Evolutionary conservation across 176 grass and related monocot genomes (phyloP), one percentile per base, ranked within the genome.

Genomic region (Eleusine indica): DNA sequence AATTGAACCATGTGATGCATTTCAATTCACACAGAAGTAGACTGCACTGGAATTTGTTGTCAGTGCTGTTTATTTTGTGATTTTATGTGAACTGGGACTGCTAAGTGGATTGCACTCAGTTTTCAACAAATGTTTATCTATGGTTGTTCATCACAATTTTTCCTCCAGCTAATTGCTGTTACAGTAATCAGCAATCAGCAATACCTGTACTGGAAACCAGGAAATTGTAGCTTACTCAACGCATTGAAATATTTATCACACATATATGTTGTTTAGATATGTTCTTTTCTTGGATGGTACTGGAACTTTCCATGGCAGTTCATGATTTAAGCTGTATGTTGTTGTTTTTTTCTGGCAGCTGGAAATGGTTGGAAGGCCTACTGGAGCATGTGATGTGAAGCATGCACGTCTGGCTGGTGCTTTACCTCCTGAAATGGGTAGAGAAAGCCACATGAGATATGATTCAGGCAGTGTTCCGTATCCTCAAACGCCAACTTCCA

Each of bases 341-440:
- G 52, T 63, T 25, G 35, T 4, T 53, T 15, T 8, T 73, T 82
- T 75, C 64, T 89, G 66, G 60, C 84, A 94, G 94, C 81, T 96
- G 61, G 96, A 96, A 92, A 92, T 92, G 88, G 90, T 89, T 35
- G 96, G 92, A 79, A 94, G 91, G 62, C 77, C 96, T 58, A 74
- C 85, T 79, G 86, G 78, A 65, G 73, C 75, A 46, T 48, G 78
- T 37, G 89, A 87, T 7, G 30, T 44, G 44, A 99, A 87, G 80
- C 79, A 85, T 6, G 71, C 86, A 52, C 66, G 35, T 14, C 3
- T 35, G 32, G 51, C 58, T 5, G 80, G 85, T 60, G 52, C 57
- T 12, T 76, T 66, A 46, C 43, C 67, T 6, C 46, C 85, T 70
- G 91, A 91, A 73, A 87, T 22, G 1, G 67, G 19, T n/a, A 67